Conservation (phyloP, 805 yeast genomes). For the Schizosaccharomyces japonicus region DNA sequence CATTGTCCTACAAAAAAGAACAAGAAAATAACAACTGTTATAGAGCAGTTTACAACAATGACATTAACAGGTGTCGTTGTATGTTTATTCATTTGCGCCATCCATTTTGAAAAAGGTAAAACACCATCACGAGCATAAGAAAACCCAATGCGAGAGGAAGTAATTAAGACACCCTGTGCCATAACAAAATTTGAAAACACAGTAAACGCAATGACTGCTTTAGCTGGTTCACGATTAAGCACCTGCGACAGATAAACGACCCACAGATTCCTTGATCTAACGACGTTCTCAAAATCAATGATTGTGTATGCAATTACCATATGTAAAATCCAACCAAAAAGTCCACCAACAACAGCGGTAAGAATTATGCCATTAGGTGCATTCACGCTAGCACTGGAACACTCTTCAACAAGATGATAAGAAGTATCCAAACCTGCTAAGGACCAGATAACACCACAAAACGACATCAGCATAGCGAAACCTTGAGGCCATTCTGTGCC, state of each 20-base stretch:
- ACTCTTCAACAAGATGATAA: slow-evolving; percentile 43
- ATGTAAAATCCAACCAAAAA: slow-evolving; percentile 33
- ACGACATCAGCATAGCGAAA: slow-evolving; percentile 30
- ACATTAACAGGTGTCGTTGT: slow-evolving; percentile 6
- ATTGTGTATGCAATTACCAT: slow-evolving; percentile 37
- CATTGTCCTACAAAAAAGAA: slow-evolving; percentile 39
- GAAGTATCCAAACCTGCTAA: slow-evolving; percentile 36
- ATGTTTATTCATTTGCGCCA: slow-evolving; percentile 25
- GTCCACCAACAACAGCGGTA: slow-evolving; percentile 24
- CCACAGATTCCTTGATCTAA: neutral
- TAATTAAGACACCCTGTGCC: slow-evolving; percentile 34
- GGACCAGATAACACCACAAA: slow-evolving; percentile 36
- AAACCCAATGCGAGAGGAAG: slow-evolving; percentile 42
- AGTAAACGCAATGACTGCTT: slow-evolving; percentile 23
- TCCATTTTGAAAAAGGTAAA: slow-evolving; percentile 32
- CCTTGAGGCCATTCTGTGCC: slow-evolving; percentile 42
- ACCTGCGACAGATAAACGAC: neutral
- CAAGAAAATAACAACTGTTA: slow-evolving; percentile 32
- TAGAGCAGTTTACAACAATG: slow-evolving; percentile 30
- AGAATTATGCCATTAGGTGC: slow-evolving; percentile 44
- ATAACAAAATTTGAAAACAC: slow-evolving; percentile 24
- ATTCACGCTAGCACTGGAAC: slow-evolving; percentile 36
- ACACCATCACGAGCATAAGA: slow-evolving; percentile 48
- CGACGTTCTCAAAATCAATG: neutral
- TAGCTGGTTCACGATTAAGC: slow-evolving; percentile 17